phyloP scores from a whole-genome alignment of 306 rosid species.

The Glycine tomentella region DNA sequence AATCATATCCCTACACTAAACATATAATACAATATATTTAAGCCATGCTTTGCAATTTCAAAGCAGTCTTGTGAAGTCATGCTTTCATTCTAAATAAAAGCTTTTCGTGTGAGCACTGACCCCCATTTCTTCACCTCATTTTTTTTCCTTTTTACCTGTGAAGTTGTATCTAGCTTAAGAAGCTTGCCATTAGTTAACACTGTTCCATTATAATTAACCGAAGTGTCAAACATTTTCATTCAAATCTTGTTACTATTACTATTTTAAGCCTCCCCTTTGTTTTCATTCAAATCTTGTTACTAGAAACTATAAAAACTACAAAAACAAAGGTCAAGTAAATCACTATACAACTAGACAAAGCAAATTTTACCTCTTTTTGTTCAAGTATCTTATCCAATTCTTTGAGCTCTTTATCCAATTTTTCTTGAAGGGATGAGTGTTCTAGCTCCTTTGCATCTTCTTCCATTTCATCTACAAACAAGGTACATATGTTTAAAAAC shows the following conservation, averaged over 20 bases:
- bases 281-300: too few relatives aligned
- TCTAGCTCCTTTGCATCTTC: conserved; percentile 88
- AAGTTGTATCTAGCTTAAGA: background rate
- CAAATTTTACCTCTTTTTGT: conserved; percentile 84
- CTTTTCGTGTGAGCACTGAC: background rate
- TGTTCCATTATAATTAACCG: background rate
- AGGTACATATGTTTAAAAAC: background rate
- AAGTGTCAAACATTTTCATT: background rate
- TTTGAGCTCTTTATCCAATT: conserved; percentile 82
- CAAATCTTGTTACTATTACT: background rate
- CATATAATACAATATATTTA: background rate
- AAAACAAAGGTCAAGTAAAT: background rate
- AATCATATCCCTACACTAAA: conserved; percentile 27
- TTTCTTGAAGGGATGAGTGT: conserved; percentile 89
- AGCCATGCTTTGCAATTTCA: background rate
- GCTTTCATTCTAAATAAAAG: background rate
- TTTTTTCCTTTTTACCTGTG: background rate
- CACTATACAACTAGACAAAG: conserved; percentile 3
- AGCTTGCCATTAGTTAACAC: background rate
- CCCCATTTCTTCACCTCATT: background rate
- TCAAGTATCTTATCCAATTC: conserved; percentile 90
- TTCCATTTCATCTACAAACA: too few relatives aligned
- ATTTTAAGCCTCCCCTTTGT: too few relatives aligned
- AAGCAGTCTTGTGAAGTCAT: background rate
- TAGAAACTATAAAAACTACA: background rate